phyloP scores from a whole-genome alignment of 495 filamentous ascomycete species.

The Sporormia fimetaria region DNA sequence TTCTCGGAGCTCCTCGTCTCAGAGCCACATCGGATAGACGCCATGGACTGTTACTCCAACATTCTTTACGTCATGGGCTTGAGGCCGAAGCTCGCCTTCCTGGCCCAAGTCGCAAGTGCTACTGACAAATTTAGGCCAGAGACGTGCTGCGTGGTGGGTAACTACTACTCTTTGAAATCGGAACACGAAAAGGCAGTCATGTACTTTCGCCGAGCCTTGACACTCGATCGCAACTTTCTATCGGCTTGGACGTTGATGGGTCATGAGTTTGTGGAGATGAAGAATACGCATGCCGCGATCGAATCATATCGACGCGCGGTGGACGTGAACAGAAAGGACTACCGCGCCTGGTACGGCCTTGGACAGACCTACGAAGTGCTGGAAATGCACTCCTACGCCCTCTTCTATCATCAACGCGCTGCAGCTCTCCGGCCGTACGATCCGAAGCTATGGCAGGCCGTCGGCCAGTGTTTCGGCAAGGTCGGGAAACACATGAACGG shows the following conservation, averaged over 20 bases:
- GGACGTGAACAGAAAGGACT: slow-evolving; percentile 91
- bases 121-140: slow-evolving; percentile 96
- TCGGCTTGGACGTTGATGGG: slow-evolving; percentile 99
- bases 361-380: slow-evolving; percentile 96
- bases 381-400: slow-evolving; percentile 91
- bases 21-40: slow-evolving; percentile 81
- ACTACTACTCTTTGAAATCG: slow-evolving; percentile 88
- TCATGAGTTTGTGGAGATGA: slow-evolving; percentile 97
- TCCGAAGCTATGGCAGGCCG: slow-evolving; percentile 96
- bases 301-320: slow-evolving; percentile 94
- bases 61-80: slow-evolving; percentile 86
- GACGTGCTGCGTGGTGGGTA: slow-evolving; percentile 92
- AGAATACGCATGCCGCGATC: slow-evolving; percentile 97
- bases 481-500: slow-evolving; percentile 73
- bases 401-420: slow-evolving; percentile 96
- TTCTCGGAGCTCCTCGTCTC: slow-evolving; percentile 70
- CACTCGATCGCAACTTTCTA: slow-evolving; percentile 79
- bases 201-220: slow-evolving; percentile 95
- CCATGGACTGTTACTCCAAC: slow-evolving; percentile 89
- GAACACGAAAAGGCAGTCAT: slow-evolving; percentile 96
- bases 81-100: slow-evolving; percentile 77
- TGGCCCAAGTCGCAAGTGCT: slow-evolving; percentile 77
- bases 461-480: slow-evolving; percentile 79
- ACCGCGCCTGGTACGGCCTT: slow-evolving; percentile 95
- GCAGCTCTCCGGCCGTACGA: slow-evolving; percentile 85